Base-by-base conservation (phyloP, 768 basidiomycete species). In the Pulveroboletus sp. region DNA sequence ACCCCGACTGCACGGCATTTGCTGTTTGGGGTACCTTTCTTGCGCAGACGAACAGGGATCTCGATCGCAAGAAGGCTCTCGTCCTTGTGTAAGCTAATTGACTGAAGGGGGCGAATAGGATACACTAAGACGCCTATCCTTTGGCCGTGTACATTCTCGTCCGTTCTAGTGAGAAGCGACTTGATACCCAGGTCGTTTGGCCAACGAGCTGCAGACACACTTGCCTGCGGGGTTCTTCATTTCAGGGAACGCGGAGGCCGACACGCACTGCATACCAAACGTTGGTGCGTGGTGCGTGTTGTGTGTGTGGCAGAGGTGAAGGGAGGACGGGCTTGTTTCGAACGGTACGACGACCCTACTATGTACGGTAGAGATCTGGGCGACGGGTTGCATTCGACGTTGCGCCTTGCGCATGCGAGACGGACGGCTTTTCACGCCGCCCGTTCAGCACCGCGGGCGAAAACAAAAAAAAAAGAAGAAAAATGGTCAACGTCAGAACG, bases 291-390 rank as follows among this genome's bases (percentile, higher is more conserved):
- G 21, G 21, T 21, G 21, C 21, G 21, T 21, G 56, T 47, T 40
- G 55, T 53, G 57, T 53, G 57, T 47, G 53, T 53, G 47, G 26
- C 51, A 39, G 28, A 47, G 50, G 21, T 21, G 21, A 21, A 2
- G n/a, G n/a, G n/a, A n/a, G n/a, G n/a, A n/a, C n/a, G n/a, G n/a
- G 21, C 21, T 21, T 21, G 21, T 21, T 21, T 21, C 21, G 21
- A 4, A 4, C 4, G 21, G 4, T 21, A 21, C 21, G 21, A 21
- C 21, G 21, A 21, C 21, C 21, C 2, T 21, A 21, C 21, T 21
- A 2, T 21, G 21, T 21, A 21, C 21, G 21, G 21, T 21, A 21
- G 21, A 21, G 18, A 28, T 32, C 28, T 40, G 53, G 51, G 59
- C 47, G 27, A 49, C 5, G 62, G 48, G 54, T 43, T 46, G 44